Conservation (phyloP, 352 stramenopile genomes). For the Peronosclerospora sorghi region DNA sequence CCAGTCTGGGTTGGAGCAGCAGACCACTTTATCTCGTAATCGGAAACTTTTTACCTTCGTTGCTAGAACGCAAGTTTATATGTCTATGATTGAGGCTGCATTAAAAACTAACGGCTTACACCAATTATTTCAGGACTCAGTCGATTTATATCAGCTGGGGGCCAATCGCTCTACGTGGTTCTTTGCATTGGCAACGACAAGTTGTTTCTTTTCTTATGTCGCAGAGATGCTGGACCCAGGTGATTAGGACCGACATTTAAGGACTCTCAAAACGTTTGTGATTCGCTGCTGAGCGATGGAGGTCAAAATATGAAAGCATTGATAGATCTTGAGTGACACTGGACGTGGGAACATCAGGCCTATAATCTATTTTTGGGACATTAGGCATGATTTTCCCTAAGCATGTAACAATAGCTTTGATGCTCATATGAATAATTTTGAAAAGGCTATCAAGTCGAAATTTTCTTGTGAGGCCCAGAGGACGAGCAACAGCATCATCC, state of each 20-base stretch:
- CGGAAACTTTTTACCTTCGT: too few relatives aligned
- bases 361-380: slow-evolving; percentile 28
- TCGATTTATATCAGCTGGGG: slow-evolving; percentile 42
- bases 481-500: slow-evolving; percentile 4
- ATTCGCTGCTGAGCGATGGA: slow-evolving; percentile 56
- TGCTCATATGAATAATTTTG: neutral
- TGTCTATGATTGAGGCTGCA: too few relatives aligned
- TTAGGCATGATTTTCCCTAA: neutral
- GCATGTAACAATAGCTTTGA: neutral
- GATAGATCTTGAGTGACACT: slow-evolving; percentile 28
- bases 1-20: too few relatives aligned
- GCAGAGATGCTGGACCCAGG: slow-evolving; percentile 44
- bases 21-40: too few relatives aligned
- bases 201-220: neutral
- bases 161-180: slow-evolving; percentile 40
- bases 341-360: slow-evolving; percentile 18
- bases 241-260: slow-evolving; percentile 15
- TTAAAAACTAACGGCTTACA: slow-evolving; percentile 32
- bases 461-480: slow-evolving; percentile 9
- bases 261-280: slow-evolving; percentile 33
- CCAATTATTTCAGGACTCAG: slow-evolving; percentile 13
- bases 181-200: too few relatives aligned
- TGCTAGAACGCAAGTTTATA: too few relatives aligned
- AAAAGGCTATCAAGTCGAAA: slow-evolving; percentile 22
- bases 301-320: slow-evolving; percentile 40